These are phyloP conservation scores for Fusarium metavorans DNA, from an alignment of 2,329 filamentous ascomycete species.

Conservation along the genomic window DNA sequence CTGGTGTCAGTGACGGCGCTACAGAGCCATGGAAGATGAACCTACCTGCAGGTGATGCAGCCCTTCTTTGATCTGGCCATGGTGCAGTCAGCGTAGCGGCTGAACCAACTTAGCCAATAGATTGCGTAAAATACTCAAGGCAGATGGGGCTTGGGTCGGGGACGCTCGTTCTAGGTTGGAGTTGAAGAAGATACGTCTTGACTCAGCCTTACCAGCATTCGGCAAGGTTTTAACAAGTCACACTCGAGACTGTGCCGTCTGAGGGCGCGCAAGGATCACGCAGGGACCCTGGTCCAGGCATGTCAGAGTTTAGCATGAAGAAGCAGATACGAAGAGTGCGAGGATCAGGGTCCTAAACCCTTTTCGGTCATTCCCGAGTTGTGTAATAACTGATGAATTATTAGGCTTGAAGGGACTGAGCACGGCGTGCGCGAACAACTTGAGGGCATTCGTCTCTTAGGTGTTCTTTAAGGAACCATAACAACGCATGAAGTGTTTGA, in stretches of 20 bases:
- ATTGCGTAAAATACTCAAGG: background rate
- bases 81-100: too few relatives aligned
- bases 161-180: background rate
- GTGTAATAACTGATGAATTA: background rate
- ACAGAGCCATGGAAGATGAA: background rate
- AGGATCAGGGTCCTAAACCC: background rate
- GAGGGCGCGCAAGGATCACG: background rate
- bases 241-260: background rate
- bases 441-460: background rate
- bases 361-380: background rate
- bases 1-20: background rate
- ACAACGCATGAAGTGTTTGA: background rate
- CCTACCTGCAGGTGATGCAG: background rate
- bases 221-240: background rate
- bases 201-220: background rate
- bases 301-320: background rate
- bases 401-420: background rate
- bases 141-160: background rate
- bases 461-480: too few relatives aligned
- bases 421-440: background rate
- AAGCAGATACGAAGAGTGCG: background rate
- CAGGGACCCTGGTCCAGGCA: background rate
- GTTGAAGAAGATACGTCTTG: background rate
- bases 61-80: constrained; percentile 1
- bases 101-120: background rate